Conservation (phyloP, 169 alveolate species). For the Blepharisma undulans region DNA sequence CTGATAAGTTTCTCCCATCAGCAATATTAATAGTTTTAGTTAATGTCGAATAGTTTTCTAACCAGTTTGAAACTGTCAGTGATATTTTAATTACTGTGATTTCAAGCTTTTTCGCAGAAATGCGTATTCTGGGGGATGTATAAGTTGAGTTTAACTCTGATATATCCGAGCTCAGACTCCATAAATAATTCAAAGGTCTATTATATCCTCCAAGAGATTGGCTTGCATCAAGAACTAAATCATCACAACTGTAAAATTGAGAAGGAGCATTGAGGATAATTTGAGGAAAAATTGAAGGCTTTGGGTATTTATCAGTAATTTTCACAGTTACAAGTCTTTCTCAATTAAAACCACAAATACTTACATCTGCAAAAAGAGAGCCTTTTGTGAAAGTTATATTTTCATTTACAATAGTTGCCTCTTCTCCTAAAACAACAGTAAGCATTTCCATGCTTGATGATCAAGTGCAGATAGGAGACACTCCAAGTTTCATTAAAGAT, state of each 20-base stretch:
- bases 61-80: too few species aligned
- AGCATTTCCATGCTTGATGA: not conserved
- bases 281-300: too few species aligned
- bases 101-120: too few species aligned
- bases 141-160: too few species aligned
- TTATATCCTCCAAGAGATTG: not conserved
- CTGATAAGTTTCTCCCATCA: too few species aligned
- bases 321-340: not conserved
- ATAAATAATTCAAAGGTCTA: not conserved
- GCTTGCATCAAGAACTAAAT: not conserved
- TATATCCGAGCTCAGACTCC: not conserved
- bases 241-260: not conserved
- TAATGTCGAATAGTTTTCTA: too few species aligned
- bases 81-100: too few species aligned
- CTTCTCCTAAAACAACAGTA: not conserved
- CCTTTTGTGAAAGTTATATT: not conserved
- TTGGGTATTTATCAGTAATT: not conserved
- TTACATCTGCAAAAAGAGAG: not conserved
- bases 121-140: too few species aligned
- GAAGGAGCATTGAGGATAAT: not conserved
- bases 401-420: not conserved
- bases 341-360: not conserved
- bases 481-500: not conserved
- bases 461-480: not conserved
- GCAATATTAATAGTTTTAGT: too few species aligned